These are phyloP conservation scores for Aspergillus transmontanensis DNA, from an alignment of 2,329 filamentous ascomycete genomes.

Conservation along the genomic window DNA sequence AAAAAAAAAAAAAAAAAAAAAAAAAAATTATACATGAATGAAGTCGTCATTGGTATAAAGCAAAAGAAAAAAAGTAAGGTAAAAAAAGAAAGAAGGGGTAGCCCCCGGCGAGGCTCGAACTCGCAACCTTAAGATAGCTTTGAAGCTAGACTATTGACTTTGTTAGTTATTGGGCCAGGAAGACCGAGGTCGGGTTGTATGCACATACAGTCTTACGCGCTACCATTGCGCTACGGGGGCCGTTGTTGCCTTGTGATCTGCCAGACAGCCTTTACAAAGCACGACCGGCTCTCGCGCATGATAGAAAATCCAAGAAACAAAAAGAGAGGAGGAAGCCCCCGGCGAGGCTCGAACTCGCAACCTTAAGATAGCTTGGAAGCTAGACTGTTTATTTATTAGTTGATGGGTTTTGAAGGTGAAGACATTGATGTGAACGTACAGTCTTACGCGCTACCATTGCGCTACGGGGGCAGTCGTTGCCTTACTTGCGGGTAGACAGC, in stretches of 20 bases:
- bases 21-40: no score
- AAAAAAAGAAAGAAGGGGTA: neutral
- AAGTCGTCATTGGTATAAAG: no score
- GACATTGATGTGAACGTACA: neutral
- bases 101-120: neutral
- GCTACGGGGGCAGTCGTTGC: no score
- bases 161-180: no score
- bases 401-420: no score
- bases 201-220: neutral
- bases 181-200: no score
- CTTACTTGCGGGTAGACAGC: fast-evolving
- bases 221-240: neutral
- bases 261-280: no score
- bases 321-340: neutral
- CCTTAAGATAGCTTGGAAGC: neutral
- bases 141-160: neutral
- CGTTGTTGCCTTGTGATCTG: fast-evolving
- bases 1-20: no score
- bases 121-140: neutral
- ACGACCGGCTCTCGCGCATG: no score
- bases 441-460: neutral
- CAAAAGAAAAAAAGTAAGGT: no score
- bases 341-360: neutral
- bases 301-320: neutral
- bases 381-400: neutral